These are phyloP conservation scores for Heimioporus retisporus DNA, from an alignment of 1,284 basidiomycete genomes.

Conservation along the genomic window DNA sequence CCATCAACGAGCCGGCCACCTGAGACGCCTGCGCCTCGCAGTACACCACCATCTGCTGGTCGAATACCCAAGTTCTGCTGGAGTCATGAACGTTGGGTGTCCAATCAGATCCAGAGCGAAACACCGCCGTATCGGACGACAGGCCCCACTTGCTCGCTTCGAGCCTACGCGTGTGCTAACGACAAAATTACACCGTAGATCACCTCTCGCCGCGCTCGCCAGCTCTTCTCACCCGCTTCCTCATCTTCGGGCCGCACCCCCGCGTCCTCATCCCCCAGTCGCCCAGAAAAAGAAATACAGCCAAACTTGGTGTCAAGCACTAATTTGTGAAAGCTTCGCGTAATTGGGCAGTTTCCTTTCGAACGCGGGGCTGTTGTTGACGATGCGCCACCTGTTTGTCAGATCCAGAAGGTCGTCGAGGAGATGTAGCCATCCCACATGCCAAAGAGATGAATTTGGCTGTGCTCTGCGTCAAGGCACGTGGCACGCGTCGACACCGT, in stretches of 20 bases:
- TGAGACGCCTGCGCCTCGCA: conserved; percentile 75
- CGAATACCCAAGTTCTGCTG: conserved; percentile 69
- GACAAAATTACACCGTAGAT: conserved; percentile 63
- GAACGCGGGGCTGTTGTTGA: conserved; percentile 65
- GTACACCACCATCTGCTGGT: conserved; percentile 87
- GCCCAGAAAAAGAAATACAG: conserved; percentile 78
- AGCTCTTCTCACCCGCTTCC: conserved; percentile 33
- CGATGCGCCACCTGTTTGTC: conserved; percentile 70
- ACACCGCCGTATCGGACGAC: conserved; percentile 69
- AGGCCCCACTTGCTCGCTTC: conserved; percentile 75
- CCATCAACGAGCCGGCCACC: conserved; percentile 81
- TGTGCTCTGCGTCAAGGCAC: conserved; percentile 77
- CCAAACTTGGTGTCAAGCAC: conserved; percentile 78
- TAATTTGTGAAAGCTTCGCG: conserved; percentile 88
- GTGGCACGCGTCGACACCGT: conserved; percentile 70
- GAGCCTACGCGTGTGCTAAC: conserved; percentile 72
- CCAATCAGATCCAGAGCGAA: conserved; percentile 27
- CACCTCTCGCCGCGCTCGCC: conserved; percentile 34
- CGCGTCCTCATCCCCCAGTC: conserved; percentile 64
- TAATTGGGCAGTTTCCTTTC: conserved; percentile 74
- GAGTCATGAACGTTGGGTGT: no score
- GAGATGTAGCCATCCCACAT: conserved; percentile 83
- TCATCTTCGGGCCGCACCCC: conserved; percentile 36
- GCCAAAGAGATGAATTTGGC: conserved; percentile 81
- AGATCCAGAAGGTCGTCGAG: conserved; percentile 86